Percentiles rank a stretch among this genome's conserved stretches.
Evolutionary conservation across 139 green algal species (phyloP).

Genomic region (Chlorella sp.): DNA sequence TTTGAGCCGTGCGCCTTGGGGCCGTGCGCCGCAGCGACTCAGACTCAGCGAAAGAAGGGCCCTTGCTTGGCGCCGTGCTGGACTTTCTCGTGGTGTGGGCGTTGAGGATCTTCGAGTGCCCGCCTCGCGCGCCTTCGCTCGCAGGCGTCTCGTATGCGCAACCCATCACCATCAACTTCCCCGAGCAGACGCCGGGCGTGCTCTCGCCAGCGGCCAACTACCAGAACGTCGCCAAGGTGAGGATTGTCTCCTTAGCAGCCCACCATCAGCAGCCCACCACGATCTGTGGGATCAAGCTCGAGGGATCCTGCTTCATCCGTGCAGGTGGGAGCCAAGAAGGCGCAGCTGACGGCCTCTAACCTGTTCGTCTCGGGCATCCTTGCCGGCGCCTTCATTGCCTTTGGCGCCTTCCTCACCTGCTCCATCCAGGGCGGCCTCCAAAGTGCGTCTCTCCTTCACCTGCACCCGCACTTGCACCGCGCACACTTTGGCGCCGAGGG

Average conservation of each 20-base stretch:
- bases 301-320: background rate
- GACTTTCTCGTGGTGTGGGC: no score
- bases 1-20: no score
- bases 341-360: slow-evolving; percentile 12
- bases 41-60: no score
- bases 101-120: background rate
- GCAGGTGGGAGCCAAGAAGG: slow-evolving; percentile 21
- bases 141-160: background rate
- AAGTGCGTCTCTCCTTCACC: background rate
- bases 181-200: background rate
- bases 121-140: background rate
- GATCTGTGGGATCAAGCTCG: background rate
- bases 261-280: no score
- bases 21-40: no score
- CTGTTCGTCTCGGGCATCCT: slow-evolving; percentile 38
- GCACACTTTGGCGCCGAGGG: no score
- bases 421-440: slow-evolving; percentile 25
- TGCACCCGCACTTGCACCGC: no score
- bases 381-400: slow-evolving; percentile 45
- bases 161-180: background rate
- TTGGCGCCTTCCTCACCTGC: slow-evolving; percentile 41
- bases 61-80: no score
- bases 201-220: background rate
- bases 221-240: background rate
- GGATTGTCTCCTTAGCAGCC: no score